Conservation (phyloP, 495 filamentous ascomycete genomes). For the Hypoxylon perforatum region DNA sequence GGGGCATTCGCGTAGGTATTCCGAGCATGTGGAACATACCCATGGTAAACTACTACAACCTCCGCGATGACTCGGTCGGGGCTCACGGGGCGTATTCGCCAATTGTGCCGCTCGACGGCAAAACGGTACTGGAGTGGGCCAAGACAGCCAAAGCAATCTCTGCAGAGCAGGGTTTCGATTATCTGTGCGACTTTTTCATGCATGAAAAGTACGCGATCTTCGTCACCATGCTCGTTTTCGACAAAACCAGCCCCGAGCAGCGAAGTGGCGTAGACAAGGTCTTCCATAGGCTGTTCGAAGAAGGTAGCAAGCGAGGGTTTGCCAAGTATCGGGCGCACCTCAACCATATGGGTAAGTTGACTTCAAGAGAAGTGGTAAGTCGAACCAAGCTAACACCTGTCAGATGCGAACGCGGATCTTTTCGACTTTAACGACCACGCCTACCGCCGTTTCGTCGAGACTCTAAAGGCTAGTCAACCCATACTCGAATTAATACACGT, state of each 20-base stretch:
- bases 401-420: conserved; percentile 54
- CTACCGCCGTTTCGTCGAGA: conserved; percentile 56
- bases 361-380: background rate
- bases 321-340: conserved; percentile 57
- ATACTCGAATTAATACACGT: background rate
- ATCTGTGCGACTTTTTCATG: conserved; percentile 59
- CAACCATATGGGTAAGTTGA: conserved; percentile 55
- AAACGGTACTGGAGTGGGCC: conserved; percentile 54
- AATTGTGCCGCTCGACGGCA: conserved; percentile 53
- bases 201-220: conserved; percentile 55
- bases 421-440: conserved; percentile 57
- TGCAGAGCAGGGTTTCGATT: conserved; percentile 55
- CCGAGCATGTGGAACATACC: conserved; percentile 56
- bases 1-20: conserved; percentile 53
- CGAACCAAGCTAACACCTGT: conserved; percentile 23
- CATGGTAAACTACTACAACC: conserved; percentile 53
- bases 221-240: conserved; percentile 58
- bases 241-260: conserved; percentile 51
- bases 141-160: conserved; percentile 49
- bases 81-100: conserved; percentile 58
- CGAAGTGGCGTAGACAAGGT: conserved; percentile 44
- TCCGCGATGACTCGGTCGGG: conserved; percentile 44
- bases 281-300: conserved; percentile 49
- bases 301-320: conserved; percentile 52
- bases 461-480: conserved; percentile 49